Evolutionary conservation across 257 asterid genomes (phyloP).

Genomic region (Penstemon barbatus): DNA sequence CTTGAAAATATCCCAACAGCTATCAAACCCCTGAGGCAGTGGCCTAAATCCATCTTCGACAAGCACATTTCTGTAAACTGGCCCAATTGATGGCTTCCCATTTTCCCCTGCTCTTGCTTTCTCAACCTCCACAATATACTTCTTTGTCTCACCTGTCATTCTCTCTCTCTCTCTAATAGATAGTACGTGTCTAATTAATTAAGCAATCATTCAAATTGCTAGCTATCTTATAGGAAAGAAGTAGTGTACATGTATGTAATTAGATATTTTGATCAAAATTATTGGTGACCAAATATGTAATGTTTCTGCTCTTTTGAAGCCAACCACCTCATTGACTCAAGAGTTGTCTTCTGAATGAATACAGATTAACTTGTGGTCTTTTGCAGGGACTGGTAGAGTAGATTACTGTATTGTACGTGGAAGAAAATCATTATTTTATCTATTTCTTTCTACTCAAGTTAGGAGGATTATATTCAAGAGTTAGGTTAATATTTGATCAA

Average conservation of each 20-base stretch:
- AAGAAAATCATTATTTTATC: background rate
- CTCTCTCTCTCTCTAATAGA: background rate
- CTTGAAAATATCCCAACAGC: conserved; percentile 86
- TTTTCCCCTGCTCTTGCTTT: conserved; percentile 51
- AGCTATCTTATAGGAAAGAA: conserved; percentile 30
- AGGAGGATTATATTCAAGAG: background rate
- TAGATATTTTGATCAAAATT: conserved; percentile 22
- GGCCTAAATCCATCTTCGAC: conserved; percentile 63
- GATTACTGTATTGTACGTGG: background rate
- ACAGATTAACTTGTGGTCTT: background rate
- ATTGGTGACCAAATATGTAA: conserved; percentile 47
- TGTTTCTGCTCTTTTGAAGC: conserved; percentile 20
- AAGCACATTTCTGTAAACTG: conserved; percentile 62
- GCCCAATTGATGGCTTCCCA: conserved; percentile 67
- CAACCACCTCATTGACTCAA: conserved; percentile 40
- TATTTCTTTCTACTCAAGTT: background rate
- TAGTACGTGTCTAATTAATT: no score
- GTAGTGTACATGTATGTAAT: no score
- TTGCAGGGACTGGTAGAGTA: background rate
- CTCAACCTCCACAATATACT: conserved; percentile 56
- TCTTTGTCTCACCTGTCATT: conserved; percentile 38
- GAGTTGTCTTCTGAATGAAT: conserved; percentile 25
- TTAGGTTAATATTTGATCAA: conserved; percentile 6
- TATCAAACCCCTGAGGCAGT: conserved; percentile 47
- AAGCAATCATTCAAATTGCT: background rate